Conservation (phyloP, 352 stramenopile species). For the Plasmopara halstedii region DNA sequence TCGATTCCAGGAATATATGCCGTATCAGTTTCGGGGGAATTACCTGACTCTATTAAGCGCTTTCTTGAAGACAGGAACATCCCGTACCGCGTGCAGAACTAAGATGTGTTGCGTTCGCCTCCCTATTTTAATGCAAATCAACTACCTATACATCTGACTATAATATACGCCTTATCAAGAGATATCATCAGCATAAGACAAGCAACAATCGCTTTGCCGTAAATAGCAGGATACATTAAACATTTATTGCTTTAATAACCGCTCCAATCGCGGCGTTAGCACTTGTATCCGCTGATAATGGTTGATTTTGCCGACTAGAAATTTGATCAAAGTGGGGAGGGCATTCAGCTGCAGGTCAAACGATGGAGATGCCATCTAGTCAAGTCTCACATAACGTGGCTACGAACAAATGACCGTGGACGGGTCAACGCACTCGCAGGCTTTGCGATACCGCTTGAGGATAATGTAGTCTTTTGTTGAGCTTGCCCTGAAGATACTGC, state of each 20-base stretch:
- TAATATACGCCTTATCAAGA: too few relatives aligned
- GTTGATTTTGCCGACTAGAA: background rate
- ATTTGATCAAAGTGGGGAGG: background rate
- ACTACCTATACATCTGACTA: background rate
- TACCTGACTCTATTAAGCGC: constrained; percentile 83
- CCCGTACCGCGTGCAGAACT: constrained; percentile 71
- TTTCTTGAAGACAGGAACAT: constrained; percentile 86
- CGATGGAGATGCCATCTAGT: background rate
- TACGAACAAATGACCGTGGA: constrained; percentile 9
- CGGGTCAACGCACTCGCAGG: constrained; percentile 7
- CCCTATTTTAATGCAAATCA: background rate
- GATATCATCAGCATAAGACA: too few relatives aligned
- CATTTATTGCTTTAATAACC: too few relatives aligned
- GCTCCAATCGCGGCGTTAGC: too few relatives aligned
- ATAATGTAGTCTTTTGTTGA: constrained; percentile 4
- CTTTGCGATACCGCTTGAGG: constrained; percentile 5
- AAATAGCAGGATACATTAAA: too few relatives aligned
- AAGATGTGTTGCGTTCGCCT: constrained; percentile 1
- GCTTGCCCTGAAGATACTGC: constrained; percentile 2
- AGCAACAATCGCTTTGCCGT: too few relatives aligned
- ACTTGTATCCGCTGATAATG: background rate
- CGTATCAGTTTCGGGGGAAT: constrained; percentile 77
- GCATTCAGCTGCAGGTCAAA: background rate
- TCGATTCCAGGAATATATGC: constrained; percentile 82
- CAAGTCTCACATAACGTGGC: background rate